These are phyloP conservation scores for Leccinum cinnamomeum DNA, from an alignment of 1,284 basidiomycete species.

Conservation along the genomic window DNA sequence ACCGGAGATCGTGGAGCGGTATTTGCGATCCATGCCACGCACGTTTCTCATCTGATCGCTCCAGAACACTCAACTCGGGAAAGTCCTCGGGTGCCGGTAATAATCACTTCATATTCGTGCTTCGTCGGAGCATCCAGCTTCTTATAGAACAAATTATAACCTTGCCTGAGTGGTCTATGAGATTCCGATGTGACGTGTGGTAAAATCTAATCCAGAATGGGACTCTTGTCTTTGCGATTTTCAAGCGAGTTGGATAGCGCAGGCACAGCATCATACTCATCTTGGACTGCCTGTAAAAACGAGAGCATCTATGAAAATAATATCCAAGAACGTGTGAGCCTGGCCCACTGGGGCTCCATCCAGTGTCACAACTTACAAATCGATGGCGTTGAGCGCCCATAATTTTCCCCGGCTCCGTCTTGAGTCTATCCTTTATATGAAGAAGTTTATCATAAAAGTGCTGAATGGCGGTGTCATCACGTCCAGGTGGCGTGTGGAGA, in stretches of 20 bases:
- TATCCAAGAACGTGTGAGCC: constrained; percentile 2
- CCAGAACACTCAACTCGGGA: background rate
- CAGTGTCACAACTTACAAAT: constrained; percentile 51
- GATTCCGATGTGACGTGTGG: background rate
- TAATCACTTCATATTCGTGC: background rate
- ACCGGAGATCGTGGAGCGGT: background rate
- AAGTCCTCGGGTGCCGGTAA: background rate
- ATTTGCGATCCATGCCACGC: background rate
- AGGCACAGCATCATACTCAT: constrained; percentile 40
- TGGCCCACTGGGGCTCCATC: background rate
- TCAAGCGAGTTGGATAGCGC: background rate
- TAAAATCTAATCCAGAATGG: background rate
- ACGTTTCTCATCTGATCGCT: constrained; percentile 1
- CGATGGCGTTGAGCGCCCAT: constrained; percentile 76
- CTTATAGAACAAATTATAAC: background rate
- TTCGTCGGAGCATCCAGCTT: background rate
- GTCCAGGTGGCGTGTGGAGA: constrained; percentile 60
- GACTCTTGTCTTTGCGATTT: background rate
- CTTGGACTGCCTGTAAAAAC: constrained; percentile 51
- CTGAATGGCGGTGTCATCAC: constrained; percentile 65
- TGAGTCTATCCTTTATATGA: constrained; percentile 71
- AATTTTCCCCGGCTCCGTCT: constrained; percentile 67
- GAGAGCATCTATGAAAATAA: constrained; percentile 47
- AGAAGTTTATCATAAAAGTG: constrained; percentile 91
- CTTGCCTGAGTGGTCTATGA: background rate